A percentile compares a stretch with the other conserved stretches of the same genome.
Evolutionary conservation across 805 yeast species (phyloP).

Genomic region (Candida sithepensis): DNA sequence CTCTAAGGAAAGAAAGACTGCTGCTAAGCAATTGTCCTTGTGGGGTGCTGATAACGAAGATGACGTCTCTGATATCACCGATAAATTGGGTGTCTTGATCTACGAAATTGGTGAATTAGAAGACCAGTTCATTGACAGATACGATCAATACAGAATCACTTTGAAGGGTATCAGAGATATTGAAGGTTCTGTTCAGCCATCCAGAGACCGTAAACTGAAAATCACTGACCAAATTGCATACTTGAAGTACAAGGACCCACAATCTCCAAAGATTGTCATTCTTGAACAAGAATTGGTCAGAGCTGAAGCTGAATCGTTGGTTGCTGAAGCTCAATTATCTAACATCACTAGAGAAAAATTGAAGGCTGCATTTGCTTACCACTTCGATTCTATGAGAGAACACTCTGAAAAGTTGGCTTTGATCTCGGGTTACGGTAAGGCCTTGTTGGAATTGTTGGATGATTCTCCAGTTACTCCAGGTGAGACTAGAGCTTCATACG

Average conservation of each 20-base stretch:
- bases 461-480: constrained; percentile 98
- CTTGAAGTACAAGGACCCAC: constrained; percentile 97
- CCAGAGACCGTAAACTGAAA: constrained; percentile 96
- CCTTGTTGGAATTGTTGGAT: constrained; percentile 89
- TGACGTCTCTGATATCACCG: constrained; percentile 95
- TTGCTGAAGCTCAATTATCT: constrained; percentile 98
- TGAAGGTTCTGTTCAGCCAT: constrained; percentile 97
- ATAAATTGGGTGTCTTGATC: constrained; percentile 91
- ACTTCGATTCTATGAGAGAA: constrained; percentile 93
- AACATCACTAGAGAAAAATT: constrained; percentile 97
- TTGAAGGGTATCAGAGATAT: constrained; percentile 92
- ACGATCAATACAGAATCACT: constrained; percentile 96
- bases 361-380: constrained; percentile 96
- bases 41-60: constrained; percentile 99
- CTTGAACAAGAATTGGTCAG: constrained; percentile 98
- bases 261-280: constrained; percentile 90
- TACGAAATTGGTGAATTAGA: constrained; percentile 97
- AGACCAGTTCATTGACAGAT: constrained; percentile 96
- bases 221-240: constrained; percentile 97
- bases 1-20: constrained; percentile 91
- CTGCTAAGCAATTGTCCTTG: constrained; percentile 91
- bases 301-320: constrained; percentile 98
- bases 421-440: constrained; percentile 99
- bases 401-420: constrained; percentile 93
- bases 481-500: constrained; percentile 97